A percentile compares a stretch with the other conserved stretches of the same genome.
Conservation (phyloP, 768 basidiomycete genomes). For the Rubroboletus pulcherrimus region DNA sequence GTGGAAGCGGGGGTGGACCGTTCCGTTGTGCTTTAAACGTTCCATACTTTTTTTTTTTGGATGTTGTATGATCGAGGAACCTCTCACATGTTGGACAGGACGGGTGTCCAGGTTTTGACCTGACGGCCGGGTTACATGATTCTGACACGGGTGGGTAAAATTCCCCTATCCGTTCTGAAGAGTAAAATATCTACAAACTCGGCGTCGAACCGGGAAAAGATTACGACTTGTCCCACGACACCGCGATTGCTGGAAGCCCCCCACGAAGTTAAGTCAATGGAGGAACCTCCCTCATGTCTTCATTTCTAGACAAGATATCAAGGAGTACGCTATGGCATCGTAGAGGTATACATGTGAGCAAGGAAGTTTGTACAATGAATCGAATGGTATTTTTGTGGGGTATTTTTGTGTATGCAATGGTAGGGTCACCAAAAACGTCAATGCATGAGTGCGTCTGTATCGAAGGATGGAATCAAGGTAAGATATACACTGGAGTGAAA, state of each 20-base stretch:
- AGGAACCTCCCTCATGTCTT: neutral
- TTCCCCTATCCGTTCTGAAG: neutral
- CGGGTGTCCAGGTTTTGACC: neutral
- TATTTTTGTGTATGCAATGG: neutral
- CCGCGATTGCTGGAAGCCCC: neutral
- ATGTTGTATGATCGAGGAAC: neutral
- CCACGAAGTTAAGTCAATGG: neutral
- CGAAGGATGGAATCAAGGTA: neutral
- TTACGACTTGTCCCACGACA: neutral
- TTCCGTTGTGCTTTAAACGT: neutral
- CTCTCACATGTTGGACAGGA: neutral
- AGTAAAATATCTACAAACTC: neutral
- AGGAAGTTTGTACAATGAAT: neutral
- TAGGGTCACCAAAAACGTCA: conserved; percentile 1
- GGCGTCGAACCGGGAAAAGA: neutral
- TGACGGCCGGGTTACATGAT: neutral
- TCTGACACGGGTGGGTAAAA: neutral
- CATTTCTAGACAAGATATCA: neutral
- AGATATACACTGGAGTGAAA: neutral
- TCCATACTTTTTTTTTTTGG: neutral
- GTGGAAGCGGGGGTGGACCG: neutral
- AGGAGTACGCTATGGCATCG: conserved; percentile 12
- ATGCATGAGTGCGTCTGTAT: neutral
- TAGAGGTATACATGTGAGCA: neutral
- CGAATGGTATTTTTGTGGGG: neutral